phyloP scores from a whole-genome alignment of 345 rosid species.

The Isatis tinctoria region DNA sequence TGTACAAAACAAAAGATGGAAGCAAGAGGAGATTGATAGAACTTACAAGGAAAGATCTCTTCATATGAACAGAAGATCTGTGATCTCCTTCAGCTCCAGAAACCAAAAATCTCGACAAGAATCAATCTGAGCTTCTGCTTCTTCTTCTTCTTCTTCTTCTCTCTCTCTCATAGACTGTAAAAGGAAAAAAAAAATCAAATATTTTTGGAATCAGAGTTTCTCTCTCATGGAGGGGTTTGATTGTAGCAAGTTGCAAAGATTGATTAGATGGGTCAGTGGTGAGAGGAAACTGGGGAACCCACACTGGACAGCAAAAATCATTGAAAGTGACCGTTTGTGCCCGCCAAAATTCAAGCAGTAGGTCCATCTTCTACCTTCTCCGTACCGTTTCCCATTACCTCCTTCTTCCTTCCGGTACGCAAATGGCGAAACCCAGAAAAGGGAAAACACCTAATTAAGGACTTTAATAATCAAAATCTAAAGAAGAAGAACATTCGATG shows the following conservation, averaged over 20 bases:
- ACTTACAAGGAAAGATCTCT: constrained; percentile 78
- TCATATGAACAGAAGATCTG: constrained; percentile 76
- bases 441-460: background rate
- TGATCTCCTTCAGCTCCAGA: constrained; percentile 33
- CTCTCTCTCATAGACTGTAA: background rate
- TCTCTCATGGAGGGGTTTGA: constrained; percentile 17
- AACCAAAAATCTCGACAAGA: background rate
- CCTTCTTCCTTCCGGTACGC: background rate
- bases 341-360: constrained; percentile 73
- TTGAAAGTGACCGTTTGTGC: constrained; percentile 77
- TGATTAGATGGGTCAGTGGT: constrained; percentile 54
- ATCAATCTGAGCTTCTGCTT: background rate
- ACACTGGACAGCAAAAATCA: constrained; percentile 45
- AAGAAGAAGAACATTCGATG: constrained; percentile 25
- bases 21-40: background rate
- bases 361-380: constrained; percentile 61
- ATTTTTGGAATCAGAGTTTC: constrained; percentile 22
- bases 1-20: background rate
- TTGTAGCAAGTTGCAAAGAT: constrained; percentile 30
- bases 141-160: constrained; percentile 1
- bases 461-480: background rate
- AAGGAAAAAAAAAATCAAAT: constrained; percentile 13
- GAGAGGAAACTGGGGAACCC: constrained; percentile 47
- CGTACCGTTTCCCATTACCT: constrained; percentile 32
- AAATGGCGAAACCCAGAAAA: background rate